phyloP scores from a whole-genome alignment of 768 basidiomycete genomes.

The Agaricus subrufescens region DNA sequence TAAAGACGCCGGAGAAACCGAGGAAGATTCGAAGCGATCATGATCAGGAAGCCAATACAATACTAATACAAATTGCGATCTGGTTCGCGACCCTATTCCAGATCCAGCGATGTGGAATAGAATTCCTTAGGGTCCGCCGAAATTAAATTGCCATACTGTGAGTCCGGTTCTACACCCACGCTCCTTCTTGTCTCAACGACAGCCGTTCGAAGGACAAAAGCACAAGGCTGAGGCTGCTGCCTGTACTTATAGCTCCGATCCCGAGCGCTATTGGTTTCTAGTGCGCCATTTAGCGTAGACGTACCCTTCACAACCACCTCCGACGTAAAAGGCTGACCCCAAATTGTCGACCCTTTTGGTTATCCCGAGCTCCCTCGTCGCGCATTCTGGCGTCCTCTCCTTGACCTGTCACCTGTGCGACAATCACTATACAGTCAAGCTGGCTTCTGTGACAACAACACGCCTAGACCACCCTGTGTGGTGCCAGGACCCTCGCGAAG shows the following conservation, averaged over 20 bases:
- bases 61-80: too few relatives aligned
- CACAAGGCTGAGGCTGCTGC: neutral
- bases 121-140: neutral
- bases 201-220: neutral
- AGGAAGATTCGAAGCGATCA: neutral
- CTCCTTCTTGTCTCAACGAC: neutral
- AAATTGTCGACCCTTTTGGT: too few relatives aligned
- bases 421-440: neutral
- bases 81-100: neutral
- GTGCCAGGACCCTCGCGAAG: neutral
- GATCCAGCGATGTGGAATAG: constrained; percentile 1
- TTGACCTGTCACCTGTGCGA: neutral
- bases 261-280: too few relatives aligned
- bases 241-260: too few relatives aligned
- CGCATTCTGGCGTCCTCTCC: too few relatives aligned
- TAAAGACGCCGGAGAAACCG: neutral
- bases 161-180: neutral
- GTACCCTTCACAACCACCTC: too few relatives aligned
- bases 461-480: neutral
- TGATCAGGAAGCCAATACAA: neutral
- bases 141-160: neutral
- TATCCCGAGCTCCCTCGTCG: too few relatives aligned
- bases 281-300: too few relatives aligned
- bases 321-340: too few relatives aligned
- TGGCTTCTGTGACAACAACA: neutral